Conservation (phyloP, 371 early-diverging fungal genomes). For the Dipsacomyces acuminosporus region DNA sequence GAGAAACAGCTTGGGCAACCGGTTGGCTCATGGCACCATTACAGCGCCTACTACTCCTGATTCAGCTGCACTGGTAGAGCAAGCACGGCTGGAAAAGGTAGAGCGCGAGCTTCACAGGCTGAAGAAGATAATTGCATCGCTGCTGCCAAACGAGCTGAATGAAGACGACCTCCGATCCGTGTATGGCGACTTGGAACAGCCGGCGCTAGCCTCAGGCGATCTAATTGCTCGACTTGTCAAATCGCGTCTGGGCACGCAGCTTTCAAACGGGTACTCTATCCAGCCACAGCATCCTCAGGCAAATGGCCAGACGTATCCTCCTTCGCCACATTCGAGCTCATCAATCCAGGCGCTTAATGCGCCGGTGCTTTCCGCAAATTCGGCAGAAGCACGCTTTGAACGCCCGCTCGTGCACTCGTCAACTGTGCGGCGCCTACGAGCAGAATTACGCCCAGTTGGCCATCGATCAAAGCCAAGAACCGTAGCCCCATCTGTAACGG, state of each 20-base stretch:
- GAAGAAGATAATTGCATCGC: slow-evolving; percentile 38
- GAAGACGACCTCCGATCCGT: slow-evolving; percentile 42
- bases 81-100: slow-evolving; percentile 31
- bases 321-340: no score
- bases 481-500: no score
- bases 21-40: neutral
- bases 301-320: no score
- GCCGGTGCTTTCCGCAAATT: no score
- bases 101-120: slow-evolving; percentile 40
- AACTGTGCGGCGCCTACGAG: slow-evolving; percentile 7
- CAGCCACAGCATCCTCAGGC: no score
- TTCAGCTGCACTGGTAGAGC: slow-evolving; percentile 21
- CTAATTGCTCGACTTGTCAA: slow-evolving; percentile 22
- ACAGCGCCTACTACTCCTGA: neutral
- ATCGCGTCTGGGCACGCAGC: slow-evolving; percentile 1
- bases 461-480: no score
- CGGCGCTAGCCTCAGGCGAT: slow-evolving; percentile 20
- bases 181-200: slow-evolving; percentile 38
- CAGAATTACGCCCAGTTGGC: slow-evolving; percentile 14
- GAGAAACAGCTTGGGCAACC: no score
- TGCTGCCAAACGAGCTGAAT: slow-evolving; percentile 35
- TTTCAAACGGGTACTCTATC: no score
- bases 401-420: slow-evolving; percentile 5
- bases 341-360: no score
- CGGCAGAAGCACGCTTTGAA: no score